These are phyloP conservation scores for Eutypella sp. DNA, from an alignment of 2,329 filamentous ascomycete genomes.

Conservation along the genomic window DNA sequence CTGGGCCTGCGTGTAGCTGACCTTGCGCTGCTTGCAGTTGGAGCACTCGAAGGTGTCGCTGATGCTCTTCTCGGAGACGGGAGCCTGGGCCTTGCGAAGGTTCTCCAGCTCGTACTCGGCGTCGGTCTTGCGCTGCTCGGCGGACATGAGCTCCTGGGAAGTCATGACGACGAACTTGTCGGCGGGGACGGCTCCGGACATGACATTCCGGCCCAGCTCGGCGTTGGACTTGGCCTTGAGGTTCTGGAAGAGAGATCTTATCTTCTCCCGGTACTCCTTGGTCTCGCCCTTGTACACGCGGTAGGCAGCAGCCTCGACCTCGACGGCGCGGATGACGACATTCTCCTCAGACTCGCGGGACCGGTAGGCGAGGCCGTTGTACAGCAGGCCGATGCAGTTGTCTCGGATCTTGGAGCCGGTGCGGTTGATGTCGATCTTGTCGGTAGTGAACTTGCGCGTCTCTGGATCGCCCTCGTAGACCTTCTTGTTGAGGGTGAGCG, in stretches of 20 bases:
- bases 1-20: constrained; percentile 94
- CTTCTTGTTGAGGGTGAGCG: constrained; percentile 44
- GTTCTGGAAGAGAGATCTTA: constrained; percentile 89
- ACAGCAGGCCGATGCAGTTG: constrained; percentile 83
- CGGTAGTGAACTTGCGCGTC: constrained; percentile 77
- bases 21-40: constrained; percentile 89
- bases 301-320: constrained; percentile 78
- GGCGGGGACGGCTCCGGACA: constrained; percentile 67
- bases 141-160: constrained; percentile 85
- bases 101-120: constrained; percentile 80
- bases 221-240: constrained; percentile 89
- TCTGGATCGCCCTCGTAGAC: constrained; percentile 62
- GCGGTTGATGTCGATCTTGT: constrained; percentile 71
- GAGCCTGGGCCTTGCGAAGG: constrained; percentile 95
- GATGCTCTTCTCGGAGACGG: constrained; percentile 86
- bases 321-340: constrained; percentile 70
- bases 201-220: constrained; percentile 68
- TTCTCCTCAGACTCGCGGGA: constrained; percentile 66
- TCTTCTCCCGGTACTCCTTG: constrained; percentile 76
- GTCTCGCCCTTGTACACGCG: constrained; percentile 64
- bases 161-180: constrained; percentile 79
- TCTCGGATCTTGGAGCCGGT: constrained; percentile 73
- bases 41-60: constrained; percentile 83
- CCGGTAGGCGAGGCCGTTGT: constrained; percentile 75
- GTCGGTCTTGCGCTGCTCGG: constrained; percentile 72